Conservation (phyloP, 371 early-diverging fungal genomes). For the Mucor lusitanicus region DNA sequence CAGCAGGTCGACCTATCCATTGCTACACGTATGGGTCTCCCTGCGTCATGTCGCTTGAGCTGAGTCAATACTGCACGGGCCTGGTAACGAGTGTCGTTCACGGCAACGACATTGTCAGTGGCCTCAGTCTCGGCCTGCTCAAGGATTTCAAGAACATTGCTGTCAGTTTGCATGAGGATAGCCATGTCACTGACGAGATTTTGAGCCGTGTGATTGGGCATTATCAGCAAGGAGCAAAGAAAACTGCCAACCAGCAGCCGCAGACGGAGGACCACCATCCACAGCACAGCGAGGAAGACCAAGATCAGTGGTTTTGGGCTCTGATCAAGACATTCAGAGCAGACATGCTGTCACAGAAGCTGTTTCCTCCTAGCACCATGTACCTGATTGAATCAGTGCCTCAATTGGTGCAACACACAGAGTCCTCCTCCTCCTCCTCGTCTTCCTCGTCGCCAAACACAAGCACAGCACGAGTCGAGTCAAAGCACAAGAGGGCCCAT, state of each 20-base stretch:
- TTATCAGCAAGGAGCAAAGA: conserved; percentile 30
- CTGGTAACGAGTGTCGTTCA: conserved; percentile 77
- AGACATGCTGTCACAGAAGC: conserved; percentile 77
- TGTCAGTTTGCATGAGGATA: conserved; percentile 65
- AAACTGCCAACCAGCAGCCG: conserved; percentile 5
- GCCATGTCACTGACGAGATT: conserved; percentile 70
- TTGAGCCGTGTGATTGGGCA: conserved; percentile 60
- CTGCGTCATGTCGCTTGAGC: conserved; percentile 66
- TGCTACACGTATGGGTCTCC: conserved; percentile 80
- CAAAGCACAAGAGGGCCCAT: conserved; percentile 33
- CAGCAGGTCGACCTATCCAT: conserved; percentile 73
- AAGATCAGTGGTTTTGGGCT: conserved; percentile 82
- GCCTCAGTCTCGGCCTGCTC: conserved; percentile 71
- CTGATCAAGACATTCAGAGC: conserved; percentile 80
- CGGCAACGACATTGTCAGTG: conserved; percentile 72
- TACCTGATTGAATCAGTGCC: conserved; percentile 53
- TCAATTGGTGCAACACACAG: conserved; percentile 29
- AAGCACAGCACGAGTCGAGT: conserved; percentile 9
- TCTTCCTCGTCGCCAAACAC: too few relatives aligned
- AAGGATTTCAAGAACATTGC: conserved; percentile 78
- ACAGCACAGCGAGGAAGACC: conserved; percentile 30
- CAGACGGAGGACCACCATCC: neutral
- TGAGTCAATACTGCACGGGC: conserved; percentile 69
- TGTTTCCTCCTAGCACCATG: conserved; percentile 73
- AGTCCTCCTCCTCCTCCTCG: too few relatives aligned